A percentile compares a stretch with the other conserved stretches of the same genome.
Evolutionary conservation across 768 basidiomycete species (phyloP).

Genomic region (Aureoboletus auriporus): DNA sequence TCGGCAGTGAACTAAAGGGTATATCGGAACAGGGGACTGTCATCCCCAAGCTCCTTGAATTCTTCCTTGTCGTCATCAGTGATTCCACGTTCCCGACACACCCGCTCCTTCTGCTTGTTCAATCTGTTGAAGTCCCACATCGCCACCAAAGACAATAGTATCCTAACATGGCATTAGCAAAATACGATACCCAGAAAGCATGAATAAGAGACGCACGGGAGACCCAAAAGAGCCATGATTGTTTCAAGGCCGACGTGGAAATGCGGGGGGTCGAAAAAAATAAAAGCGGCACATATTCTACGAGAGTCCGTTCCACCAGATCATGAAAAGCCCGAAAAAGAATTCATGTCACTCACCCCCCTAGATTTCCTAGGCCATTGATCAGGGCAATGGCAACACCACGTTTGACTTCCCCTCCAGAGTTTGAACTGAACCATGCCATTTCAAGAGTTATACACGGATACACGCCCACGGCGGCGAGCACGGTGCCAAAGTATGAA

Average conservation of each 20-base stretch:
- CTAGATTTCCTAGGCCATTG: slow-evolving; percentile 52
- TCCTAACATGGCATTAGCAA: slow-evolving; percentile 31
- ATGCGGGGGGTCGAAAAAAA: slow-evolving; percentile 37
- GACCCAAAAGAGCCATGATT: slow-evolving; percentile 23
- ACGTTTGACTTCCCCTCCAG: slow-evolving; percentile 51
- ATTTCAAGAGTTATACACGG: slow-evolving; percentile 41
- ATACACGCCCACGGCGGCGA: slow-evolving; percentile 47
- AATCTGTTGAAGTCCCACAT: slow-evolving; percentile 46
- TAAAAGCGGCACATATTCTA: slow-evolving; percentile 38
- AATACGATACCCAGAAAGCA: slow-evolving; percentile 18
- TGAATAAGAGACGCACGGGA: slow-evolving; percentile 13
- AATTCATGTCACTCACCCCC: slow-evolving; percentile 38
- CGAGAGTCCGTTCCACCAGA: not conserved
- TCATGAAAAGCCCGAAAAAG: not conserved
- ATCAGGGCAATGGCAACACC: slow-evolving; percentile 49
- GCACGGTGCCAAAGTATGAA: slow-evolving; percentile 41
- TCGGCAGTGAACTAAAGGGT: slow-evolving; percentile 7
- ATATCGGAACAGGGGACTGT: slow-evolving; percentile 52
- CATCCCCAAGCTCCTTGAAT: slow-evolving; percentile 45
- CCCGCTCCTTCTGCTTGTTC: slow-evolving; percentile 43
- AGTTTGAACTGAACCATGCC: slow-evolving; percentile 52
- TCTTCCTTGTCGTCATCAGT: slow-evolving; percentile 33
- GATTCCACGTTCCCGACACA: slow-evolving; percentile 42
- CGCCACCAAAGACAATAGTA: slow-evolving; percentile 31
- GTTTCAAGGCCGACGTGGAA: slow-evolving; percentile 32